Evolutionary conservation across 768 basidiomycete species (phyloP), one percentile per base, ranked within the genome.

Genomic region (Boletus subparvulus): DNA sequence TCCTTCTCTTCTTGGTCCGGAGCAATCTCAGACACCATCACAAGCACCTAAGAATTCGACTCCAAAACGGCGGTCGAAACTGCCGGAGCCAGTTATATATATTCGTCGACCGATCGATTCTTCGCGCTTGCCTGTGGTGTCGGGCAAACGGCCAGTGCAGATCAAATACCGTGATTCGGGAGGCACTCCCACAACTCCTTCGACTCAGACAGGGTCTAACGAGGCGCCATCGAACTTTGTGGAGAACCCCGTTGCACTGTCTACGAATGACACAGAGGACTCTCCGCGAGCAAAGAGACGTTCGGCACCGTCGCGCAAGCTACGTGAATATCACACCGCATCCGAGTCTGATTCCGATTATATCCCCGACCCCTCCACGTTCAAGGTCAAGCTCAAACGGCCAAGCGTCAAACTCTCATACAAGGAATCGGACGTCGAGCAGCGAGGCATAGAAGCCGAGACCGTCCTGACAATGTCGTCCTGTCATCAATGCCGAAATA

Each of bases 401-500:
- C 30, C 50, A 6, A 50, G 50, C 35, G 32, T 11, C 32, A 32
- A 32, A 32, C 16, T 35, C 11, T 50, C 8, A 30, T 48, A 41
- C 13, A 51, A 46, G 33, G 55, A 37, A 36, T 21, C 55, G 16
- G 17, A 28, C 4, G 13, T 50, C 37, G 32, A 52, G 30, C 14
- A 6, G 6, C 26, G 47, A 37, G 37, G 5, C 19, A n/a, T 19
- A 1, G 54, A 47, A 19, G 9, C 21, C 10, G 46, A 44, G 37
- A n/a, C 48, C 14, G 21, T 28, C 8, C 37, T 52, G 6, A 26
- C 43, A 4, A 44, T 50, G 37, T 62, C 70, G 3, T 73, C 1
- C 32, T 77, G 76, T 42, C 76, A 77, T 54, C 76, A 77, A 37
- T 77, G 76, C 53, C 64, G 76, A n/a, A 52, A 59, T 21, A 63